A percentile compares a stretch with the other conserved stretches of the same genome.
Conservation (phyloP, 176 grass and related monocot species). For the Zea mays region DNA sequence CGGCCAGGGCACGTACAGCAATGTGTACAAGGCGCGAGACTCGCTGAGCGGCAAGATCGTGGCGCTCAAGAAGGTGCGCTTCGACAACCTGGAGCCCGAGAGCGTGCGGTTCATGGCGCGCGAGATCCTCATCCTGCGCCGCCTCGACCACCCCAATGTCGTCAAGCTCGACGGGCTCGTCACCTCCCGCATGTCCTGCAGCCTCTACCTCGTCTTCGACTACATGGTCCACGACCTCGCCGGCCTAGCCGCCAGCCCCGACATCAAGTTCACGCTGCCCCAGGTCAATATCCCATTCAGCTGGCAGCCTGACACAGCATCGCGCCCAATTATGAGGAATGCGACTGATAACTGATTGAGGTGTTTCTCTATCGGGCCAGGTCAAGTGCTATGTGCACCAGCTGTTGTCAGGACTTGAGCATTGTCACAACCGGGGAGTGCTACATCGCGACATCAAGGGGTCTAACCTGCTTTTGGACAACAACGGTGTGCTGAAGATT, state of each 20-base stretch:
- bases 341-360: slow-evolving; percentile 19
- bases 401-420: slow-evolving; percentile 72
- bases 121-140: slow-evolving; percentile 81
- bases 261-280: slow-evolving; percentile 83
- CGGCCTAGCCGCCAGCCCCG: slow-evolving; percentile 77
- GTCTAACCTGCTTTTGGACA: slow-evolving; percentile 71
- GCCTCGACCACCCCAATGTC: slow-evolving; percentile 82
- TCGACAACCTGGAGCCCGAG: slow-evolving; percentile 84
- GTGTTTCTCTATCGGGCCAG: slow-evolving; percentile 45
- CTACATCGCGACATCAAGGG: slow-evolving; percentile 85
- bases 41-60: slow-evolving; percentile 70
- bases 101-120: slow-evolving; percentile 89
- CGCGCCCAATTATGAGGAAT: slow-evolving; percentile 24
- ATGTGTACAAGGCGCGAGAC: slow-evolving; percentile 87
- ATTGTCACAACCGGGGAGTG: slow-evolving; percentile 70
- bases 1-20: slow-evolving; percentile 90
- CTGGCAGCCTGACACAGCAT: not conserved
- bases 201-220: slow-evolving; percentile 82
- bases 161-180: slow-evolving; percentile 77
- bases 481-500: slow-evolving; percentile 67
- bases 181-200: slow-evolving; percentile 83
- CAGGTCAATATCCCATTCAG: slow-evolving; percentile 57
- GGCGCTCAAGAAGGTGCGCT: slow-evolving; percentile 87
- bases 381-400: slow-evolving; percentile 93
- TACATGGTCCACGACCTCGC: slow-evolving; percentile 93